Evolutionary conservation across 331 rosid genomes (phyloP), one percentile per base, ranked within the genome.

Genomic region (Quercus tomentella): DNA sequence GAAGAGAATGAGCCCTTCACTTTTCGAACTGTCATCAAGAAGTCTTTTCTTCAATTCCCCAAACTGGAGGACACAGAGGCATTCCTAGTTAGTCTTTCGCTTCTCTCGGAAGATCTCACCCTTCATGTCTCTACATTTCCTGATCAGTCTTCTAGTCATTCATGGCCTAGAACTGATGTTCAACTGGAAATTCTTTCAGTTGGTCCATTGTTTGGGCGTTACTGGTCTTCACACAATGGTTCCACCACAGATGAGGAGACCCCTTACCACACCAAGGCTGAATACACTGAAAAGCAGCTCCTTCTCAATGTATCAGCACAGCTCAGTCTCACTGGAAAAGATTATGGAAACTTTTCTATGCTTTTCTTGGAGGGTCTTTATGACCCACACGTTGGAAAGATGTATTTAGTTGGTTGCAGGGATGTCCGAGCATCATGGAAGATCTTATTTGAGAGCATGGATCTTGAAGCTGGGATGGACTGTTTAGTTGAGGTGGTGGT

Each of bases 321-420:
- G 54, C 91, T 95, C 78, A 85, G 84, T 51, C 82, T 95, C 18
- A n/a, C 79, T 25, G 92, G 90, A 82, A 84, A 89, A 82, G 82
- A 49, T 15, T 83, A 84, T 76, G 71, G 77, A 70, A 91, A 89
- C 76, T 82, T 92, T 74, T 90, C 94, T 43, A 77, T 79, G 17
- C 88, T 95, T 56, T 93, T 86, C 81, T 79, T 95, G 69, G 99
- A 95, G 83, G 99, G 99, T 73, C 84, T 91, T 72, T 92, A 92
- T 76, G 96, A 95, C 49, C 97, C 92, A 56, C 96, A 62, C 52
- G 92, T 85, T 55, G 97, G 97, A 51, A 85, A 89, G 80, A 90
- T 91, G 97, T 92, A 92, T 86, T 87, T 95, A 72, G 80, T 95
- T 66, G 97, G 97, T 57, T 95, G 99, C 85, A 88, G 97, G 82